Evolutionary conservation across 2,329 filamentous ascomycete species (phyloP), one percentile per base, ranked within the genome.

Genomic region (Phoma herbarum): DNA sequence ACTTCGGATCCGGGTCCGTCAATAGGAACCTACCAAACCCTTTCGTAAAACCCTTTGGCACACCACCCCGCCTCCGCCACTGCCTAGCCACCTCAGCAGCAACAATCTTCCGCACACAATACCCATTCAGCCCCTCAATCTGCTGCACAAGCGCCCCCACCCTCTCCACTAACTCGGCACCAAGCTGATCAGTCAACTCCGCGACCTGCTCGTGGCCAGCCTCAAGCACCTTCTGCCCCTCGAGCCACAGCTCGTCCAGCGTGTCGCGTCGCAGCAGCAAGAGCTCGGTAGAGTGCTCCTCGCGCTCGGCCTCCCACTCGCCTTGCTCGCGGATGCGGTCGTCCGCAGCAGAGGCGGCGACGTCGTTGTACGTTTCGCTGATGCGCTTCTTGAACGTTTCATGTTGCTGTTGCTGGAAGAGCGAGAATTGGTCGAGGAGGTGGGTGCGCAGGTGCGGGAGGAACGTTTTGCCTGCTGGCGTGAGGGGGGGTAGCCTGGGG

Each of bases 371-470:
- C 28, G 4, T 35, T 11, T 23, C 14, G 11, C 23, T 7, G 2
- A 28, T 10, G 10, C 14, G 28, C 7, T 51, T 31, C 37, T 33
- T 26, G 18, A 51, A 51, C 26, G 11, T 2, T n/a, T n/a, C n/a
- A n/a, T 51, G 48, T 1, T 33, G 37, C 7, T 31, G 35, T 6
- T 25, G 18, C 18, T 33, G 37, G 2, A 23, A 18, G 3, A n/a
- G 18, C 3, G 18, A 1, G 26, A 51, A 31, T 31, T 51, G 37
- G 2, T 5, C 26, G 8, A 7, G 25, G 18, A 51, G 48, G 9
- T 51, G 48, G 18, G 37, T 33, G 1, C 37, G 37, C 11, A 51
- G 48, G 18, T 43, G 48, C 5, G 48, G 37, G 25, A 51, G 26
- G 2, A 50, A 7, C 4, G 10, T 42, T 2, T n/a, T 7, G 35